Percentiles rank a stretch among this genome's conserved stretches.
phyloP scores from a whole-genome alignment of 192 early-diverging fungal genomes.

The Backusella morwellensis region DNA sequence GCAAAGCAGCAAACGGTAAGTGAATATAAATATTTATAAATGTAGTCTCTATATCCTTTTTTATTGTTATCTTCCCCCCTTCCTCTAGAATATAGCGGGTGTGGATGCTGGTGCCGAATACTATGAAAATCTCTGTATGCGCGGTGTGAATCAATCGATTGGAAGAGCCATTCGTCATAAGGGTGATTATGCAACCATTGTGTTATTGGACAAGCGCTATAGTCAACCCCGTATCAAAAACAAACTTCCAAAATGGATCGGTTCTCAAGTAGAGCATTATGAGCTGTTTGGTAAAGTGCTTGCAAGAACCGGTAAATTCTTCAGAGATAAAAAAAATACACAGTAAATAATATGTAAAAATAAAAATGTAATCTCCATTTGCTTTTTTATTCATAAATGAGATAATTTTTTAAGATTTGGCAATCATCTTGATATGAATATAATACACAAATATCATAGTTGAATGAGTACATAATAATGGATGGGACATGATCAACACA shows the following conservation, averaged over 20 bases:
- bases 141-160: constrained; percentile 88
- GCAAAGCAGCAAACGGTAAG: constrained; percentile 34
- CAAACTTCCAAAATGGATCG: constrained; percentile 80
- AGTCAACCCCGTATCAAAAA: constrained; percentile 41
- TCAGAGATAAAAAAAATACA: constrained; percentile 30
- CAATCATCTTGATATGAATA: too few species aligned
- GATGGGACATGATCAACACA: too few species aligned
- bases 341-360: too few species aligned
- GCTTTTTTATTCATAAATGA: too few species aligned
- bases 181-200: constrained; percentile 82
- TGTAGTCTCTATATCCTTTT: not conserved
- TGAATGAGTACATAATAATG: too few species aligned
- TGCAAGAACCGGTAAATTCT: constrained; percentile 44
- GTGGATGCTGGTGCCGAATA: constrained; percentile 59
- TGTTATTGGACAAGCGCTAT: constrained; percentile 79
- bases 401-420: too few species aligned
- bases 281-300: constrained; percentile 48
- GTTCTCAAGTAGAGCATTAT: constrained; percentile 44
- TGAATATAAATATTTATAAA: too few species aligned
- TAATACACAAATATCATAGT: too few species aligned
- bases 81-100: constrained; percentile 9
- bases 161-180: constrained; percentile 90
- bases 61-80: not conserved
- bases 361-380: too few species aligned
- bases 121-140: constrained; percentile 92